phyloP scores from a whole-genome alignment of 768 basidiomycete species.

The Sistotremastrum niveocremeum region DNA sequence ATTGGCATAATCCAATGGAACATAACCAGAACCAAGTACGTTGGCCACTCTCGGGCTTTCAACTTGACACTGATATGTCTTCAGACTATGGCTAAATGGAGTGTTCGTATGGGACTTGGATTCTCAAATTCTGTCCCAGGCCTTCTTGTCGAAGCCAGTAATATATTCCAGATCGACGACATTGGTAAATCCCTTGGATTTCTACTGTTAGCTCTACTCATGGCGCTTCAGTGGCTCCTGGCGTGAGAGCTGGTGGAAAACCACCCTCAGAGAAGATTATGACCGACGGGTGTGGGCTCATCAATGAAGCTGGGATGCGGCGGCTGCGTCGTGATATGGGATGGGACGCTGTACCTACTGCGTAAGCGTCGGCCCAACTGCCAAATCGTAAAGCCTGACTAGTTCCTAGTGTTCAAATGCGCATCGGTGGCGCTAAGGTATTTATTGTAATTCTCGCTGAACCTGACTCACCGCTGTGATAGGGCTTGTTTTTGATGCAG shows the following conservation, averaged over 20 bases:
- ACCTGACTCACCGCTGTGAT: too few species aligned
- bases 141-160: slow-evolving; percentile 20
- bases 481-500: too few species aligned
- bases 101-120: slow-evolving; percentile 45
- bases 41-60: neutral
- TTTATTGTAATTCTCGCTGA: too few species aligned
- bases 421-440: too few species aligned
- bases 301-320: slow-evolving; percentile 25
- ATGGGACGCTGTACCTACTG: slow-evolving; percentile 28
- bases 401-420: too few species aligned
- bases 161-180: slow-evolving; percentile 31
- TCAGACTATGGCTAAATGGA: slow-evolving; percentile 52
- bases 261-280: slow-evolving; percentile 21
- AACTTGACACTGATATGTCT: neutral
- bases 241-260: slow-evolving; percentile 11
- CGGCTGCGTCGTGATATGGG: slow-evolving; percentile 20
- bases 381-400: too few species aligned
- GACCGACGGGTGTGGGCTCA: slow-evolving; percentile 44
- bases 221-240: slow-evolving; percentile 12
- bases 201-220: neutral
- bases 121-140: slow-evolving; percentile 55
- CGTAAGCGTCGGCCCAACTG: slow-evolving; percentile 5
- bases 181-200: slow-evolving; percentile 25
- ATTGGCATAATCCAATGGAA: slow-evolving; percentile 40
- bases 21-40: slow-evolving; percentile 38